Evolutionary conservation across 495 filamentous ascomycete species (phyloP), one percentile per base, ranked within the genome.

Genomic region (Daldinia decipiens): DNA sequence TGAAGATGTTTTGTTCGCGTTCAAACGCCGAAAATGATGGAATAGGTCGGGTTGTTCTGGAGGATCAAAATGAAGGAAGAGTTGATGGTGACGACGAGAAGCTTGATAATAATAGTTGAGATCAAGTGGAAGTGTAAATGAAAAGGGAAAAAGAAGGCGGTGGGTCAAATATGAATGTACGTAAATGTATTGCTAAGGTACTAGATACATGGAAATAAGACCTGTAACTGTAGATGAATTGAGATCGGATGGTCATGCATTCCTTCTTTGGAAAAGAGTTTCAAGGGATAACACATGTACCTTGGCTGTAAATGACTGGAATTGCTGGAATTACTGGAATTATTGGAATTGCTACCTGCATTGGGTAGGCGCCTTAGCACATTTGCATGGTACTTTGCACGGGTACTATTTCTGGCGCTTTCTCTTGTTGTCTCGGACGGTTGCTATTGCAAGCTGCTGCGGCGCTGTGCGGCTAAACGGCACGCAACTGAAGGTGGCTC

Each of bases 401-500:
- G 27, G 27, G 5, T 27, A 54, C 62, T 72, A 72, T 67, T 72
- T 72, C 69, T 47, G 64, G 68, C 36, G 62, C 68, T 24, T 58
- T 67, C 59, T 72, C 26, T 63, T 65, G 54, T 24, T 68, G 64
- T 72, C 67, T 72, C 59, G 69, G 69, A 63, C 52, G 32, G 47
- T 54, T 39, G 17, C 40, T 60, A 60, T 34, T n/a, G 36, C 32
- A 38, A 17, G 50, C 31, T 17, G 31, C 15, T 29, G 53, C 54
- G 27, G 15, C 40, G 53, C 64, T 43, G 17, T 24, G 60, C 65
- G 70, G 70, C 70, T 63, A 72, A 57, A 32, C 65, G 70, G 70
- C 65, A 72, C 70, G 70, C 60, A 68, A 60, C 59, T 68, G 24
- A 47, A 26, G 8, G 70, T 72, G 70, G 70, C 70, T 72, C 55